Conservation (phyloP, 2,329 filamentous ascomycete species). For the Chaetothyriales sp. region DNA sequence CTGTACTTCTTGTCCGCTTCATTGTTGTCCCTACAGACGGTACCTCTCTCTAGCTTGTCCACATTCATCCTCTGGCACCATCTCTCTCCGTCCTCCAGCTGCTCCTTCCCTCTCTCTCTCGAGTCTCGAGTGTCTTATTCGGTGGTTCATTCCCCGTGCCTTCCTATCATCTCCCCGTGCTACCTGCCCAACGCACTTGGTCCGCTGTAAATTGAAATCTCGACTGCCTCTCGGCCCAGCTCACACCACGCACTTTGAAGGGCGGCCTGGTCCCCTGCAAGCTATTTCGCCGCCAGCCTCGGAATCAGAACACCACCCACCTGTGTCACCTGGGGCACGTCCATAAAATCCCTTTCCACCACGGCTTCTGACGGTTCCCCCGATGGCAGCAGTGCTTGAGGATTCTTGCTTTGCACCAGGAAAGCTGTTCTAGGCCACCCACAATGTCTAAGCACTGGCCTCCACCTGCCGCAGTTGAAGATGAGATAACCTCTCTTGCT, state of each 20-base stretch:
- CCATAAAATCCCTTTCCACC: slow-evolving; percentile 1
- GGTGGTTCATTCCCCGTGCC: neutral
- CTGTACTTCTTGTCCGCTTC: neutral
- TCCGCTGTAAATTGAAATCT: neutral
- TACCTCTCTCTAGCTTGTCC: neutral
- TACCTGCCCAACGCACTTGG: neutral
- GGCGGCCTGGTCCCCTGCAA: too few relatives aligned
- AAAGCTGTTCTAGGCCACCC: slow-evolving; percentile 1
- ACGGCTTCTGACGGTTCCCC: neutral
- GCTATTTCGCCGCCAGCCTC: neutral
- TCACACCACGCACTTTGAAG: neutral
- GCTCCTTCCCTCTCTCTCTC: neutral
- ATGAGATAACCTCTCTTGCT: slow-evolving; percentile 28
- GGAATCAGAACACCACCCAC: neutral
- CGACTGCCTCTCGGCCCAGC: neutral
- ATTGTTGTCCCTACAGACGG: neutral
- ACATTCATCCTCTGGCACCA: neutral
- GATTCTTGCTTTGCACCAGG: neutral
- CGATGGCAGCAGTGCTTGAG: neutral
- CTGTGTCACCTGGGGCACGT: neutral
- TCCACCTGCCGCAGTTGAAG: slow-evolving; percentile 31
- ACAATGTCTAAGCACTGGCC: slow-evolving; percentile 21
- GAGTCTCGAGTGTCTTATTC: neutral
- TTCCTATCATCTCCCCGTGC: neutral
- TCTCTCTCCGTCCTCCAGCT: neutral